Base-by-base conservation (phyloP, 768 basidiomycete genomes). In the Xerocomellus intermedius region DNA sequence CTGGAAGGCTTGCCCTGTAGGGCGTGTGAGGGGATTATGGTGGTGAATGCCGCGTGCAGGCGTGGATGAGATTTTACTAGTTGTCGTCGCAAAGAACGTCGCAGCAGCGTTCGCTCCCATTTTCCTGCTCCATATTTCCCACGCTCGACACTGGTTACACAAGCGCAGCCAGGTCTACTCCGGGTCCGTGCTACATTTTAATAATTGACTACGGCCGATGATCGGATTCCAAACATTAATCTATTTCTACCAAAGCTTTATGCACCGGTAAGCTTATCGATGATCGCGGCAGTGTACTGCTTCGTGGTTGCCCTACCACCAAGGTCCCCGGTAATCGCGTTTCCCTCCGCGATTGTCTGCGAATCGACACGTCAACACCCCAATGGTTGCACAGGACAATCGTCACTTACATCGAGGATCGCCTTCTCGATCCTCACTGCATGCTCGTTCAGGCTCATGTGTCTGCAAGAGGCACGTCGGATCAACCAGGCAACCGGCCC, bases 261-360 rank as follows among this genome's bases (percentile, higher is more conserved):
- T 45, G 55, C 64, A 54, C 64, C 65, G 50, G 66, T 60, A 62
- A 96, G 76, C 76, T 84, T 94, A 58, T 76, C 64, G 58, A 97
- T 87, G 74, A 98, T 96, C 26, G 93, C 89, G 50, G 83, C 70
- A 39, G 95, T 95, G 77, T 91, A 98, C 73, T 97, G 87, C 71
- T 79, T 79, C 3, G 97, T 99, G 33, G 85, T 84, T 16, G 95
- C 83, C 71, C 89, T 94, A 39, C 97, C 97, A 21, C 97, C 94
- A 55, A 99, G 77, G 73, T 99, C 97, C 30, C 96, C 91, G 8
- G 97, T 99, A 72, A 98, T 95, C 39, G 79, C 73, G 77, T 91
- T 94, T 62, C 97, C 97, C 76, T 97, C 96, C 17, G 96, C 94
- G 69, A 99, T 97, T 33, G 94, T 98, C 94, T 96, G 60, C 16